Percentiles rank a stretch among this genome's conserved stretches.
Evolutionary conservation across 805 yeast genomes (phyloP).

Genomic region (Ogataea parapolymorpha): DNA sequence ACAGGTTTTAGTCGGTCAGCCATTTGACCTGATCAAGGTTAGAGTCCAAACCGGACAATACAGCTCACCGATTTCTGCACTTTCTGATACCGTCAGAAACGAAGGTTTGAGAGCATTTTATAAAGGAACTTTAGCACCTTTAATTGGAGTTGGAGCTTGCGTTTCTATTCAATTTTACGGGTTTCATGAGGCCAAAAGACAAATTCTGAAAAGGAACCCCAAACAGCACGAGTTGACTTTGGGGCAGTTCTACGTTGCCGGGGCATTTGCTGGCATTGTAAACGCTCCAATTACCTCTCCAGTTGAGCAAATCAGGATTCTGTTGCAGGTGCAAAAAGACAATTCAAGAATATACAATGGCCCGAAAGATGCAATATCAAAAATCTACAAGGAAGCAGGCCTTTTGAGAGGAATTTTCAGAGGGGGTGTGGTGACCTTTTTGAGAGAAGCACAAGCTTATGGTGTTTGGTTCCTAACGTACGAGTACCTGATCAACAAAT

Average conservation of each 20-base stretch:
- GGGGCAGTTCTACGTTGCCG: constrained; percentile 57
- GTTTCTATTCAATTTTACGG: constrained; percentile 70
- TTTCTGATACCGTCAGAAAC: constrained; percentile 50
- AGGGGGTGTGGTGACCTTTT: constrained; percentile 50
- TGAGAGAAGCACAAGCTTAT: constrained; percentile 67
- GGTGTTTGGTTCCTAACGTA: constrained; percentile 72
- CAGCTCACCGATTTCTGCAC: constrained; percentile 46
- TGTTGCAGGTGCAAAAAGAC: constrained; percentile 53
- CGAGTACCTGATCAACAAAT: constrained; percentile 48
- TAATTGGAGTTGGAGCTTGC: constrained; percentile 66
- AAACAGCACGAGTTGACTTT: constrained; percentile 37
- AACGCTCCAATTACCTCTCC: constrained; percentile 62
- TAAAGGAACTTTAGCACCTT: constrained; percentile 68
- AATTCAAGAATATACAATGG: constrained; percentile 35
- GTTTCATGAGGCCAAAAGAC: constrained; percentile 66
- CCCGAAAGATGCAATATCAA: constrained; percentile 41
- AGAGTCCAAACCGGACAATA: constrained; percentile 69
- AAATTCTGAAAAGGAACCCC: constrained; percentile 36
- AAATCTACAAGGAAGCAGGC: constrained; percentile 44
- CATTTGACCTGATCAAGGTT: constrained; percentile 69
- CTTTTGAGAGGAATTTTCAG: constrained; percentile 45
- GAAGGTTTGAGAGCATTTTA: constrained; percentile 65
- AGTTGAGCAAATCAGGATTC: constrained; percentile 62
- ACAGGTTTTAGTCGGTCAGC: constrained; percentile 58
- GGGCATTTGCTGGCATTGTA: constrained; percentile 65